Evolutionary conservation across 257 asterid genomes (phyloP), one percentile per base, ranked within the genome.

Genomic region (Thymus mandschuricus): DNA sequence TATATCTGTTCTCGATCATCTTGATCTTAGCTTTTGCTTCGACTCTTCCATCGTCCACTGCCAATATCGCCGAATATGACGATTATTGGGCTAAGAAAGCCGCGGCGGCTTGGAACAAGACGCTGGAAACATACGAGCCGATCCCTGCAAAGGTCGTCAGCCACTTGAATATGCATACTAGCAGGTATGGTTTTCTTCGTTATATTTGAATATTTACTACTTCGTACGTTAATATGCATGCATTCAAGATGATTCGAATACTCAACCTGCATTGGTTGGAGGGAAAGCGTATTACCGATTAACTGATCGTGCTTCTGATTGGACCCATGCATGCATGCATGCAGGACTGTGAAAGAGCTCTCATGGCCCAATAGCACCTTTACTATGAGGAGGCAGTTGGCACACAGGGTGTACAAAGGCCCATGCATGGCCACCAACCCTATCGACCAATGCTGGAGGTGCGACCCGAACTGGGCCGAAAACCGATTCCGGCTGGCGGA

Each of bases 391-490:
- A 83, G 97, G 76, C 72, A 76, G 8, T 43, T 43, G 48, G 48
- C 10, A 2, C 48, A 9, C 48, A 7, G 30, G 9, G 40, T 3
- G 40, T 51, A 48, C 9, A 21, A 3, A 0, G 81, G 81, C 3
- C 52, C 77, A 7, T 88, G 97, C 81, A 30, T 11, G 67, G 88
- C 85, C 27, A 83, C 87, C 31, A 90, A 88, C 79, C 96, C 97
- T 1, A 86, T 90, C 9, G 97, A 90, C 75, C 45, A 78, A 0
- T 88, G 97, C 70, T 90, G 96, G 93, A 71, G 97, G 58, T 90
- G 97, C 52, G 50, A 81, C 5, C 79, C 81, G 0, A 57, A 88
- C 15, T 90, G 96, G 96, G 91, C 86, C 10, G 8, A 64, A 0
- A 81, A 90, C 61, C 71, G 96, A 65, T 80, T 83, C 80, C 56